Evolutionary conservation across 1,284 basidiomycete species (phyloP).

Genomic region (Inonotus hispidus): DNA sequence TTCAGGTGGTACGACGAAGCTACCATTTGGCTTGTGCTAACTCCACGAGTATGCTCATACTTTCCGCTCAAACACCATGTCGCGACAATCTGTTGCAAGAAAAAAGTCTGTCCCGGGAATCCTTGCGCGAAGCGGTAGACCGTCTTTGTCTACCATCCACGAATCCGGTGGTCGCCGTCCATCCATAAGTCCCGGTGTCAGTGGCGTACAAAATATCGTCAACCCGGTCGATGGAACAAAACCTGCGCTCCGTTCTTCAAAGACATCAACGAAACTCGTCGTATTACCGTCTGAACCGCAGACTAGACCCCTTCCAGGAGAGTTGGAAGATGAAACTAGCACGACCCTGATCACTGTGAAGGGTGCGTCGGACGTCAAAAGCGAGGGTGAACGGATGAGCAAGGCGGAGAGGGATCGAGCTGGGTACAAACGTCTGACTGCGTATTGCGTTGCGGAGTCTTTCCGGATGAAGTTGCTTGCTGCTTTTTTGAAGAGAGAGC

Average conservation of each 20-base stretch:
- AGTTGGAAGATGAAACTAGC: constrained; percentile 49
- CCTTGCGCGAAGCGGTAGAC: constrained; percentile 9
- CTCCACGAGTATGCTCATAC: neutral
- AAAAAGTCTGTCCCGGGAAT: constrained; percentile 6
- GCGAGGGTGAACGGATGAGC: constrained; percentile 74
- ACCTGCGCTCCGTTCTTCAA: constrained; percentile 76
- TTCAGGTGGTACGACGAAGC: too few relatives aligned
- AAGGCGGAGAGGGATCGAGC: constrained; percentile 72
- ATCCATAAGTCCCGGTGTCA: neutral
- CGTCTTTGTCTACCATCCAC: constrained; percentile 14
- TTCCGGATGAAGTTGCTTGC: constrained; percentile 78
- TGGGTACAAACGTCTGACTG: constrained; percentile 75
- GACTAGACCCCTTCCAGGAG: constrained; percentile 66
- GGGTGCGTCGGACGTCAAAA: constrained; percentile 57
- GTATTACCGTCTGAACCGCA: constrained; percentile 88
- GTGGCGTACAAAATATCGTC: neutral
- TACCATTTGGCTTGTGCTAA: neutral
- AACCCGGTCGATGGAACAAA: neutral
- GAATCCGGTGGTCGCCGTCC: constrained; percentile 14
- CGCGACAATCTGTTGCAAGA: constrained; percentile 6
- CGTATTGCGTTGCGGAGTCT: constrained; percentile 81
- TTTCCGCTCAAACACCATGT: constrained; percentile 6
- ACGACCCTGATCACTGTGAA: constrained; percentile 47
- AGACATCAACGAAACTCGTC: constrained; percentile 90
- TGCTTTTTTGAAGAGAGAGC: constrained; percentile 87